Evolutionary conservation across 495 filamentous ascomycete species (phyloP).

Genomic region (Xylaria flabelliformis): DNA sequence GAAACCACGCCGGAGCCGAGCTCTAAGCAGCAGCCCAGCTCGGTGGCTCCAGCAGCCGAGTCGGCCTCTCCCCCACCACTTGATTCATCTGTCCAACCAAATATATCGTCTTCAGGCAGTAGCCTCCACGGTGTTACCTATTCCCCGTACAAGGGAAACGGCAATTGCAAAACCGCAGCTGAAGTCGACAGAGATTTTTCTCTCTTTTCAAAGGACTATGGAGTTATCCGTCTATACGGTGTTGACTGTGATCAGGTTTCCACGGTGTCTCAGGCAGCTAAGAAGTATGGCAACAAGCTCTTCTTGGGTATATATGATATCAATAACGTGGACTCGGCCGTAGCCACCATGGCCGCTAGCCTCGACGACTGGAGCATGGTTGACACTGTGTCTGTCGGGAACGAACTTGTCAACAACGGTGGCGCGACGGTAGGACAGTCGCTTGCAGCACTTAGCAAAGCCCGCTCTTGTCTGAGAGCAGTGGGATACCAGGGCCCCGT

Average conservation of each 20-base stretch:
- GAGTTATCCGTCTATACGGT: conserved; percentile 78
- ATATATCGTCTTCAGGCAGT: conserved; percentile 26
- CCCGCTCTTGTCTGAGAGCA: conserved; percentile 60
- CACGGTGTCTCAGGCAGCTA: conserved; percentile 64
- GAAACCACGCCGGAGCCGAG: conserved; percentile 28
- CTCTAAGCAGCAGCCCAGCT: conserved; percentile 29
- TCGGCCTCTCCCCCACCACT: conserved; percentile 24
- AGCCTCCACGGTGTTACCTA: conserved; percentile 69
- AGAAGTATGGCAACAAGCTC: conserved; percentile 64
- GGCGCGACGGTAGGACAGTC: conserved; percentile 58
- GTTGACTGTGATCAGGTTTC: conserved; percentile 76
- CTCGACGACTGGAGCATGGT: conserved; percentile 68
- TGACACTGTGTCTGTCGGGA: conserved; percentile 77
- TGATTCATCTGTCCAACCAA: conserved; percentile 28
- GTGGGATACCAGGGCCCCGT: conserved; percentile 76
- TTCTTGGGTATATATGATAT: conserved; percentile 78
- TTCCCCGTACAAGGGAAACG: conserved; percentile 71
- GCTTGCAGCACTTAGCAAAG: conserved; percentile 59
- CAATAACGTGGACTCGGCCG: conserved; percentile 57
- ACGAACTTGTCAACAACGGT: conserved; percentile 76
- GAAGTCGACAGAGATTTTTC: conserved; percentile 70
- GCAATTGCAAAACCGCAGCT: conserved; percentile 68
- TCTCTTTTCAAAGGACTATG: conserved; percentile 56
- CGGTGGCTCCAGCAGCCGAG: conserved; percentile 24
- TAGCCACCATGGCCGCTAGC: conserved; percentile 57